These are phyloP conservation scores for Schizophyllum commune DNA, from an alignment of 1,284 basidiomycete genomes.

Conservation along the genomic window DNA sequence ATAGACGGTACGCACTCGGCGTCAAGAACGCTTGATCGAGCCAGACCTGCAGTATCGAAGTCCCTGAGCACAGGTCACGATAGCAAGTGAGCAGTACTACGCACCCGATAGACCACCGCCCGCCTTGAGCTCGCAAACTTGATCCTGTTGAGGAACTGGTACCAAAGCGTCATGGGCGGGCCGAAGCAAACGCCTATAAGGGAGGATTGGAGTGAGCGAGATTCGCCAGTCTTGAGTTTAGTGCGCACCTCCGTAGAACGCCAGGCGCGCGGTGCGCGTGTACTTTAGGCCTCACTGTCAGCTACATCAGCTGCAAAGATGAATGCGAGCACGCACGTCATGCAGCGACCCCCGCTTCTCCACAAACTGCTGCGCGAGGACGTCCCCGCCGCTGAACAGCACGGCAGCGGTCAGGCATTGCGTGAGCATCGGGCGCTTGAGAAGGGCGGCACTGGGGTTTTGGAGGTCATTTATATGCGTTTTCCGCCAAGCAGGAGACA, in stretches of 20 bases:
- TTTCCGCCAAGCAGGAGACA: slow-evolving; percentile 12
- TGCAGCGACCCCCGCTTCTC: slow-evolving; percentile 61
- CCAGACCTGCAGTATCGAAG: slow-evolving; percentile 42
- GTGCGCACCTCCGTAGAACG: slow-evolving; percentile 61
- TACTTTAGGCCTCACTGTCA: slow-evolving; percentile 33
- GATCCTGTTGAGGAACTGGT: slow-evolving; percentile 53
- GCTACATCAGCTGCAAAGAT: slow-evolving; percentile 8
- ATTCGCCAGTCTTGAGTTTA: neutral
- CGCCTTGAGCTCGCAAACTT: slow-evolving; percentile 51
- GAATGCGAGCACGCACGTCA: slow-evolving; percentile 44
- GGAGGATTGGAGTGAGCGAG: slow-evolving; percentile 5
- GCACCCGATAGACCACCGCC: slow-evolving; percentile 52
- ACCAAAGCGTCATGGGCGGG: slow-evolving; percentile 68
- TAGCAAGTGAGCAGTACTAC: slow-evolving; percentile 15
- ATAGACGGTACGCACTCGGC: slow-evolving; percentile 35
- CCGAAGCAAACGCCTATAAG: slow-evolving; percentile 60
- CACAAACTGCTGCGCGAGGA: slow-evolving; percentile 76
- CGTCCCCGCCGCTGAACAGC: slow-evolving; percentile 72
- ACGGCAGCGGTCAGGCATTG: slow-evolving; percentile 62
- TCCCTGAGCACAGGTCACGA: neutral
- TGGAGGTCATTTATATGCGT: neutral
- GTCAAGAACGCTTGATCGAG: slow-evolving; percentile 69
- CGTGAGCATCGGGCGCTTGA: slow-evolving; percentile 53
- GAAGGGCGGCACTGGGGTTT: slow-evolving; percentile 44
- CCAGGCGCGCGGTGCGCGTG: slow-evolving; percentile 60